Evolutionary conservation across 2,329 filamentous ascomycete species (phyloP).

Genomic region (Phialemonium atrogriseum): DNA sequence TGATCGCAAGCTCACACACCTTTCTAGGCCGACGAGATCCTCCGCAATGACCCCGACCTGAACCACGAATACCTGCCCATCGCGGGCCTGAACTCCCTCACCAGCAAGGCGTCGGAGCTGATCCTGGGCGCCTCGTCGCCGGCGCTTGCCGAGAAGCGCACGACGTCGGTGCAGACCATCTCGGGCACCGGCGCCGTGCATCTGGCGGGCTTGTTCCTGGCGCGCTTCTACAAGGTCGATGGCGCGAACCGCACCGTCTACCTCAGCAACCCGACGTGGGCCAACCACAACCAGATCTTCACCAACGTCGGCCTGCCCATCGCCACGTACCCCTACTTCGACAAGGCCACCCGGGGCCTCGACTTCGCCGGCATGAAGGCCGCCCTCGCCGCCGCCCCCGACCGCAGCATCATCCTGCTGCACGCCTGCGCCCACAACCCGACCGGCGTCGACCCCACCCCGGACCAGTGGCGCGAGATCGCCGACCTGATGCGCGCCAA

Average conservation of each 20-base stretch:
- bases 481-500: conserved; percentile 67
- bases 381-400: conserved; percentile 60
- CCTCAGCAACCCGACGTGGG: conserved; percentile 93
- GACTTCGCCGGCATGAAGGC: conserved; percentile 85
- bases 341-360: conserved; percentile 77
- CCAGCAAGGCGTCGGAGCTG: conserved; percentile 81
- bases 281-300: conserved; percentile 98
- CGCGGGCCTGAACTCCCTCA: conserved; percentile 78
- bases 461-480: conserved; percentile 90
- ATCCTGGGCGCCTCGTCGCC: conserved; percentile 75
- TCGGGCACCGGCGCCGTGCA: conserved; percentile 95
- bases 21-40: conserved; percentile 75
- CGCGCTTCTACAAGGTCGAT: conserved; percentile 75
- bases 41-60: conserved; percentile 79
- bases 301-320: conserved; percentile 74
- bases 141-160: conserved; percentile 75
- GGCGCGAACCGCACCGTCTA: conserved; percentile 71
- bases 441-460: conserved; percentile 89
- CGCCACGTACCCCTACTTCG: conserved; percentile 90
- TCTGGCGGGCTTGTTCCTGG: conserved; percentile 85
- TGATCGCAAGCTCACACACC: no score
- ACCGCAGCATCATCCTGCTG: conserved; percentile 78
- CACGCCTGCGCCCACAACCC: conserved; percentile 98
- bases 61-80: conserved; percentile 99
- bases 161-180: conserved; percentile 82